Base-by-base conservation (phyloP, 1,139 yeast genomes). In the Kodamaea derodonti region DNA sequence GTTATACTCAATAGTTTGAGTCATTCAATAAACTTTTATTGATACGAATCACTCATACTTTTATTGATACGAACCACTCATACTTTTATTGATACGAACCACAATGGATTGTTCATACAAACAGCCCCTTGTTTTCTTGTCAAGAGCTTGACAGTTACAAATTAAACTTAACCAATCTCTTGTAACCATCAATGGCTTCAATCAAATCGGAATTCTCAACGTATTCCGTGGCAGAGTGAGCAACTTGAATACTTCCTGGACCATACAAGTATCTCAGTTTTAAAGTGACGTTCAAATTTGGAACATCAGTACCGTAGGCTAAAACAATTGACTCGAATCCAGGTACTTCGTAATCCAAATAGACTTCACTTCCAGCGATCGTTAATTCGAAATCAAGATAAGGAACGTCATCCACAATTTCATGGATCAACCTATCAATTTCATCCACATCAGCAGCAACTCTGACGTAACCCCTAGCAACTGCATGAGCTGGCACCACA, bases 301-400 rank as follows among this genome's bases (percentile, higher is more conserved):
- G 85, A 34, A 81, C 68, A 48, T 82, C 90, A 0, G 90, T 82
- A 22, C 75, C 69, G 49, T 80, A 81, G 1, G 83, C 75, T 41
- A 78, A 66, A 11, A 69, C 62, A 24, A 72, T 65, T 3, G 68
- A 58, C 3, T 80, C 84, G 48, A 81, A 81, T 0, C 85, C 87
- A 8, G 80, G 77, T 4, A 81, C 79, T 11, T 79, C 65, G 48
- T 61, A 72, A 49, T 80, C 81, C 42, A 80, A 62, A 37, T 63
- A 62, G 33, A 69, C 75, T 5, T 83, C 79, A 20, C 52, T 62
- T 20, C 48, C 32, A 16, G 39, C 31, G 4, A 34, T 32, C 11
- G 33, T 24, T 9, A 63, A 41, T 3, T 45, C 47, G 31, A 62
- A 53, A 10, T 51, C 39, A 36, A 62, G 49, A 37, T 56, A 52